These are phyloP conservation scores for Bipolaris oryzae DNA, from an alignment of 2,329 filamentous ascomycete genomes.

Conservation along the genomic window DNA sequence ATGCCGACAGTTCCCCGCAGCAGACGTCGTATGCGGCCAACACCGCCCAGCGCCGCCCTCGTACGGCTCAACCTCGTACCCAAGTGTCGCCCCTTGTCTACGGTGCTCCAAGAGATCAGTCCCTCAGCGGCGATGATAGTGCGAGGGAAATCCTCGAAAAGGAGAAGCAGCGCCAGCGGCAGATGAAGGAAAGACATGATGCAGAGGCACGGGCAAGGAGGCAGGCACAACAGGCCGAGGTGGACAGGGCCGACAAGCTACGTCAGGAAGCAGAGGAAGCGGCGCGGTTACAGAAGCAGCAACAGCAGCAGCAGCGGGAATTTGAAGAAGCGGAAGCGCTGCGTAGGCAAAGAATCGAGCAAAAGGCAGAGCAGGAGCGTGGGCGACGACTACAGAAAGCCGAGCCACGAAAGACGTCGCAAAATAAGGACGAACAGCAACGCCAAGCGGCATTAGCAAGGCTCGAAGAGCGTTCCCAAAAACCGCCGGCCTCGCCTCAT, in stretches of 20 bases:
- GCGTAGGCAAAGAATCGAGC: constrained; percentile 39
- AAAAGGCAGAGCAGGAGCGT: constrained; percentile 40
- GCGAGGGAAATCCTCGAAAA: constrained; percentile 41
- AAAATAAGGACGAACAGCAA: constrained; percentile 36
- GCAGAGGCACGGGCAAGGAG: constrained; percentile 41
- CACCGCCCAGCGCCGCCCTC: constrained; percentile 35
- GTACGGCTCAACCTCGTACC: constrained; percentile 29
- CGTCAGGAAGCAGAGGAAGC: constrained; percentile 39
- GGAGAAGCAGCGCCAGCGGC: constrained; percentile 40
- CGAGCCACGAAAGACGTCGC: constrained; percentile 32
- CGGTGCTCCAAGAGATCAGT: constrained; percentile 25
- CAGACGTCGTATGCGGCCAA: constrained; percentile 25
- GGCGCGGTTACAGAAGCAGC: constrained; percentile 33
- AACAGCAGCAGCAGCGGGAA: constrained; percentile 35
- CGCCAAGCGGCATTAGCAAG: constrained; percentile 30
- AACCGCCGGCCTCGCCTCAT: constrained; percentile 26
- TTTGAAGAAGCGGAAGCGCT: constrained; percentile 37
- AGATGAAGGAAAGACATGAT: constrained; percentile 39
- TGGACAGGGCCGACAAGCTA: constrained; percentile 33
- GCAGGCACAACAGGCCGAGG: constrained; percentile 40
- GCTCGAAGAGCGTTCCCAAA: constrained; percentile 33
- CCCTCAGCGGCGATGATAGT: constrained; percentile 37
- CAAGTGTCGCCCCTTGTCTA: constrained; percentile 28
- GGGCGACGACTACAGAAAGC: constrained; percentile 41
- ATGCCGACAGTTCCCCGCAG: constrained; percentile 38